These are phyloP conservation scores for Cladophialophora immunda DNA, from an alignment of 2,329 filamentous ascomycete species.

Conservation along the genomic window DNA sequence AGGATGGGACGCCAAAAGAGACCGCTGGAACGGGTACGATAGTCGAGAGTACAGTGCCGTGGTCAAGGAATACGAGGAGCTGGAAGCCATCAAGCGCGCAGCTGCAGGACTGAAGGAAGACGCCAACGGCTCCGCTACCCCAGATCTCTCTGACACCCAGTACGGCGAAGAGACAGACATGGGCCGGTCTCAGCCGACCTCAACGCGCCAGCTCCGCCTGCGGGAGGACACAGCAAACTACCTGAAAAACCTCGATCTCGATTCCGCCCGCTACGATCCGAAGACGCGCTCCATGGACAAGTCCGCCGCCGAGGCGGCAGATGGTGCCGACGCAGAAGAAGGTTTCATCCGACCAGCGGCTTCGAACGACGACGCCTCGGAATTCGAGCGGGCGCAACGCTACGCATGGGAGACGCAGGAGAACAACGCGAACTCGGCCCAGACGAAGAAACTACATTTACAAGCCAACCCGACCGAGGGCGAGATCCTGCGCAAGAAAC, in stretches of 20 bases:
- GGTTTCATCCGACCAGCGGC: constrained; percentile 79
- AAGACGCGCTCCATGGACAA: constrained; percentile 92
- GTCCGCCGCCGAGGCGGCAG: constrained; percentile 72
- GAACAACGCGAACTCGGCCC: constrained; percentile 4
- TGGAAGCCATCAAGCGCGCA: constrained; percentile 76
- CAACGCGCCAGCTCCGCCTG: constrained; percentile 87
- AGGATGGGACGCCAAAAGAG: constrained; percentile 96
- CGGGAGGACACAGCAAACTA: constrained; percentile 98
- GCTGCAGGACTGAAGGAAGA: constrained; percentile 56
- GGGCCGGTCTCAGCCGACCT: constrained; percentile 84
- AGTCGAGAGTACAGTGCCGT: constrained; percentile 83
- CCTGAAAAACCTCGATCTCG: constrained; percentile 89
- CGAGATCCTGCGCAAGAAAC: constrained; percentile 82
- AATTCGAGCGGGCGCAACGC: constrained; percentile 86
- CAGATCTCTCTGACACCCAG: constrained; percentile 58
- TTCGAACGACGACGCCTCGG: constrained; percentile 79
- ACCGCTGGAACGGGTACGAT: constrained; percentile 99
- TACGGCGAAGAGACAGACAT: constrained; percentile 98
- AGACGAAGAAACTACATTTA: constrained; percentile 80
- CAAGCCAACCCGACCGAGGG: constrained; percentile 97
- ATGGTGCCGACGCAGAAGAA: constrained; percentile 73
- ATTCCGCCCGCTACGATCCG: constrained; percentile 97
- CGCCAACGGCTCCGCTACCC: constrained; percentile 22
- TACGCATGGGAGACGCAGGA: constrained; percentile 96
- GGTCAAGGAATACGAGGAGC: constrained; percentile 86